Conservation (phyloP, 2,329 filamentous ascomycete genomes). For the Calonectria leucothoes region DNA sequence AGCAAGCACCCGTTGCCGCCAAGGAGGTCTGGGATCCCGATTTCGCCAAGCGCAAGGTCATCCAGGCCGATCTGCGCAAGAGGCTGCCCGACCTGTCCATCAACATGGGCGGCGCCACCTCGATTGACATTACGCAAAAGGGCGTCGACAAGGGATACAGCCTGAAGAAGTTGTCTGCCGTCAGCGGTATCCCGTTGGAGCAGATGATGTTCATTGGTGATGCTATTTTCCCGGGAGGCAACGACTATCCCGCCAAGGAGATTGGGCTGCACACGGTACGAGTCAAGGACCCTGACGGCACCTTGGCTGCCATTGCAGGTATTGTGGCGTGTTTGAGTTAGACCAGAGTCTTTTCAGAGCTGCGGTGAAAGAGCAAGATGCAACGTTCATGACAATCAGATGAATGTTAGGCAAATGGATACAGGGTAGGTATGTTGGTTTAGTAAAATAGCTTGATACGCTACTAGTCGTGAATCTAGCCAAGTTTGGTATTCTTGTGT, state of each 20-base stretch:
- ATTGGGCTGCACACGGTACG: neutral
- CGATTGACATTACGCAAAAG: neutral
- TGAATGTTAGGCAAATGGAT: neutral
- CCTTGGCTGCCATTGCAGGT: neutral
- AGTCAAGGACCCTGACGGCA: neutral
- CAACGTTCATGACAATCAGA: no score
- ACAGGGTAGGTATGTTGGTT: neutral
- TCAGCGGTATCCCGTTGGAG: neutral
- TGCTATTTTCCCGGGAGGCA: neutral
- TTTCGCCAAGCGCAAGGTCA: neutral
- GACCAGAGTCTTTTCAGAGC: neutral
- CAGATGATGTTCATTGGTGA: slow-evolving; percentile 3
- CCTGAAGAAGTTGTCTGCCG: neutral
- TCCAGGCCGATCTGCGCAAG: neutral
- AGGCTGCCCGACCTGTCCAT: neutral
- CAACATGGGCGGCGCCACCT: neutral
- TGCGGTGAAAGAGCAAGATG: neutral
- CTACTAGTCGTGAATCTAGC: neutral
- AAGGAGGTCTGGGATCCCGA: neutral
- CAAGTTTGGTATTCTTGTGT: no score
- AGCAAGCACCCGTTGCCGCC: neutral
- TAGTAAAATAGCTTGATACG: neutral
- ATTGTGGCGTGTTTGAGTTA: neutral
- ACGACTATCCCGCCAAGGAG: neutral
- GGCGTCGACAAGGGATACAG: neutral